phyloP scores from a whole-genome alignment of 371 early-diverging fungal species.

The Conidiobolus coronatus region DNA sequence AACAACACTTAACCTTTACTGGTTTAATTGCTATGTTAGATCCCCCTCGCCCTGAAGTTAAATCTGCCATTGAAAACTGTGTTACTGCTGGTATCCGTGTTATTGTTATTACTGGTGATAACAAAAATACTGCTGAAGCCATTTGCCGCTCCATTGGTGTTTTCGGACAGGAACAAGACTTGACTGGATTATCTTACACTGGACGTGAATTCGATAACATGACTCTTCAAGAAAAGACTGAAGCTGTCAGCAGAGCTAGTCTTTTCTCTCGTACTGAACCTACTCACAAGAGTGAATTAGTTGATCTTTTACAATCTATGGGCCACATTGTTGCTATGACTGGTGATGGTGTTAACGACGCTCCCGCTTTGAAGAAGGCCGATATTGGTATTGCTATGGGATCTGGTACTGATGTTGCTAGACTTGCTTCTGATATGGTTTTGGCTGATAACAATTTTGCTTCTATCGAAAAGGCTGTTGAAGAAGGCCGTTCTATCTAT shows the following conservation, averaged over 20 bases:
- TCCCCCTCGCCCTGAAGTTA: conserved; percentile 90
- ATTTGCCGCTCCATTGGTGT: conserved; percentile 88
- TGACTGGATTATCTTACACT: conserved; percentile 58
- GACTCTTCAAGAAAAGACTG: conserved; percentile 34
- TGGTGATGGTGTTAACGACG: conserved; percentile 98
- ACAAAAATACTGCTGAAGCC: conserved; percentile 84
- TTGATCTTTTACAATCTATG: conserved; percentile 58
- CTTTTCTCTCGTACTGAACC: conserved; percentile 91
- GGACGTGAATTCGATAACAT: conserved; percentile 86
- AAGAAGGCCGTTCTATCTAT: conserved; percentile 91
- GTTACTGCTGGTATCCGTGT: conserved; percentile 86
- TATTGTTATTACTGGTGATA: conserved; percentile 96
- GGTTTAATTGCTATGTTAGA: conserved; percentile 91
- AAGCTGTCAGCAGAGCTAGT: conserved; percentile 45
- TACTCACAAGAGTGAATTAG: conserved; percentile 79
- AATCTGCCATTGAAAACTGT: conserved; percentile 58
- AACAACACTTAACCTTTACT: conserved; percentile 67
- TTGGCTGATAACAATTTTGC: conserved; percentile 94
- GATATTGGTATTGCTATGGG: conserved; percentile 99
- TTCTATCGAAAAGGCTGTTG: conserved; percentile 85
- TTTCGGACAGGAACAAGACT: conserved; percentile 40
- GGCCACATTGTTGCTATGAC: conserved; percentile 95
- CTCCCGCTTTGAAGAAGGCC: conserved; percentile 89
- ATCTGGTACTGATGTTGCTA: conserved; percentile 92
- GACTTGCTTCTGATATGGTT: conserved; percentile 93